A percentile compares a stretch with the other conserved stretches of the same genome.
phyloP scores from a whole-genome alignment of 2,329 filamentous ascomycete species.

The Ophiostoma perfectum region DNA sequence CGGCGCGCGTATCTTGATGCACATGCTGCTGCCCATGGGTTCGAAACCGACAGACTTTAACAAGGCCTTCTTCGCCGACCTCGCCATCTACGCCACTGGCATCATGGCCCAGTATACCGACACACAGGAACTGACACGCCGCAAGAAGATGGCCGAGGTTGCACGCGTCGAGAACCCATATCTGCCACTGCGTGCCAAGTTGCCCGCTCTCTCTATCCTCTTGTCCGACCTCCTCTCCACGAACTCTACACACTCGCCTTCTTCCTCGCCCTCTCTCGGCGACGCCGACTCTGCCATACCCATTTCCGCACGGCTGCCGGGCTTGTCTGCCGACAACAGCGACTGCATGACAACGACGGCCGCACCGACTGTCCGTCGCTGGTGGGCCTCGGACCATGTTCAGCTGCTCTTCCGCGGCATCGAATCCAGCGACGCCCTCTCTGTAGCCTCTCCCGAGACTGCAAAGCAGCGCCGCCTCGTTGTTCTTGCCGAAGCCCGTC shows the following conservation, averaged over 20 bases:
- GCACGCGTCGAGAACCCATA: constrained; percentile 36
- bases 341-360: not conserved
- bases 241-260: not conserved
- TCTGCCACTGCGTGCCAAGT: constrained; percentile 40
- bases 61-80: constrained; percentile 47
- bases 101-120: constrained; percentile 49
- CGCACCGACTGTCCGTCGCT: constrained; percentile 27
- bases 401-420: constrained; percentile 52
- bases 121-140: constrained; percentile 43
- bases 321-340: not conserved
- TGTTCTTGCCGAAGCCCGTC: constrained; percentile 48
- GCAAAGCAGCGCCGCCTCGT: constrained; percentile 30
- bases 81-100: constrained; percentile 47
- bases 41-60: constrained; percentile 42
- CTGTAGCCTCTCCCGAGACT: not conserved
- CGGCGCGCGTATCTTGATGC: constrained; percentile 25
- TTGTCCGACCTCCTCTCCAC: constrained; percentile 41
- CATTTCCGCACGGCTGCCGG: too few relatives aligned
- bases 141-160: constrained; percentile 38
- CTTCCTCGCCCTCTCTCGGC: not conserved
- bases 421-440: constrained; percentile 31
- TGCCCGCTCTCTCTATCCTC: constrained; percentile 47
- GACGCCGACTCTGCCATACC: not conserved
- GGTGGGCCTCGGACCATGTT: constrained; percentile 57
- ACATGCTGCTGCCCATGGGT: constrained; percentile 26